phyloP scores from a whole-genome alignment of 2,329 filamentous ascomycete genomes.

The Nemania bipapillata region DNA sequence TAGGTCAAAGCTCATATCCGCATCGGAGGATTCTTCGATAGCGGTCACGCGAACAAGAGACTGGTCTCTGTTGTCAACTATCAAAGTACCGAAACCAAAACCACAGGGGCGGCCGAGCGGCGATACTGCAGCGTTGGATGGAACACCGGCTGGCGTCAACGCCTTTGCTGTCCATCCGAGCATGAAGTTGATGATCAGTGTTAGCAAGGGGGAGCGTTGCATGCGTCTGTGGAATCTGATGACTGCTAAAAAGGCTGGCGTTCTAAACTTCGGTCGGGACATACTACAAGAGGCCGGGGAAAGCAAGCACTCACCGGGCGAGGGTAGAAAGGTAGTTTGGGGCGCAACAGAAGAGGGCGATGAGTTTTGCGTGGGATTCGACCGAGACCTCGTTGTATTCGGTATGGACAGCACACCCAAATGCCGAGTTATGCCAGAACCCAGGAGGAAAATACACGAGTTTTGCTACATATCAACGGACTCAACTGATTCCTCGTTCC shows the following conservation, averaged over 20 bases:
- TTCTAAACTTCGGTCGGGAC: slow-evolving; percentile 82
- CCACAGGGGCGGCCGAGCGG: slow-evolving; percentile 82
- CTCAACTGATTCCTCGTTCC: slow-evolving; percentile 62
- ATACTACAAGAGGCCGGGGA: slow-evolving; percentile 81
- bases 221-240: slow-evolving; percentile 98
- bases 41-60: slow-evolving; percentile 87
- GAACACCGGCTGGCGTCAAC: slow-evolving; percentile 87
- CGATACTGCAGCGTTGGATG: slow-evolving; percentile 85
- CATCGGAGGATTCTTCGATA: slow-evolving; percentile 90
- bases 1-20: slow-evolving; percentile 85
- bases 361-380: slow-evolving; percentile 90
- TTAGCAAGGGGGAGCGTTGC: slow-evolving; percentile 86
- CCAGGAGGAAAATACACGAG: slow-evolving; percentile 83
- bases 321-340: slow-evolving; percentile 86
- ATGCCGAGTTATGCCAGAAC: slow-evolving; percentile 75
- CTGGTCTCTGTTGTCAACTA: slow-evolving; percentile 85
- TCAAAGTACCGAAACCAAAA: slow-evolving; percentile 89
- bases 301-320: slow-evolving; percentile 78
- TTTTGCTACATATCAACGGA: slow-evolving; percentile 74
- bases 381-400: slow-evolving; percentile 84
- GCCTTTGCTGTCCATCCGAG: slow-evolving; percentile 95
- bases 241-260: slow-evolving; percentile 93
- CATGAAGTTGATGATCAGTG: slow-evolving; percentile 95
- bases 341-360: slow-evolving; percentile 74
- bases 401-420: slow-evolving; percentile 86